A percentile compares a stretch with the other conserved stretches of the same genome.
Evolutionary conservation across 257 asterid species (phyloP).

Genomic region (Solanum bulbocastanum): DNA sequence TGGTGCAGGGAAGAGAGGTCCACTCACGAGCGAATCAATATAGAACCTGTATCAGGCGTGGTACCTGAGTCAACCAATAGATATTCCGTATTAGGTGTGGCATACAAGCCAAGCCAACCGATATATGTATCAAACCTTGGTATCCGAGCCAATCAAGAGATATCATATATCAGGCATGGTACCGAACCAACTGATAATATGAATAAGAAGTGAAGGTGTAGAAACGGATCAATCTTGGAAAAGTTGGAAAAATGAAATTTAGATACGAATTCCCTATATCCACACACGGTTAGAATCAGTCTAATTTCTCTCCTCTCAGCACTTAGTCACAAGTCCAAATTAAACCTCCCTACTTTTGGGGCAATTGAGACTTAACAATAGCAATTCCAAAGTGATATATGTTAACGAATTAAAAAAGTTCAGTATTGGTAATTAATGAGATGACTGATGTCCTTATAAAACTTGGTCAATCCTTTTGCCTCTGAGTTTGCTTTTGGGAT

Average conservation of each 20-base stretch:
- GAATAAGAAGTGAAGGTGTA: background rate
- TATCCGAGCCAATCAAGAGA: background rate
- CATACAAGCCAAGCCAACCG: background rate
- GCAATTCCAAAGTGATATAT: background rate
- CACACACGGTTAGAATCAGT: background rate
- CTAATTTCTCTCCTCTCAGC: background rate
- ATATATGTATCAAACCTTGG: background rate
- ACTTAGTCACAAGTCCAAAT: background rate
- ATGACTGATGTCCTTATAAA: background rate
- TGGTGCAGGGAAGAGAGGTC: background rate
- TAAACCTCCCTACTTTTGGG: background rate
- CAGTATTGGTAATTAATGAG: background rate
- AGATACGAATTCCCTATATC: background rate
- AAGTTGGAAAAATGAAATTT: background rate
- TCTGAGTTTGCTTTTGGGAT: no score
- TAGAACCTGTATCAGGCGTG: background rate
- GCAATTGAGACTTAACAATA: background rate
- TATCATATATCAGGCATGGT: background rate
- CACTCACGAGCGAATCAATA: background rate
- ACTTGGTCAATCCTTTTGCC: background rate
- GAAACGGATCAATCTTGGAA: background rate
- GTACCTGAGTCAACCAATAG: no score
- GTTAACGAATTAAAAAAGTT: background rate
- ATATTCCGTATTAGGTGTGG: no score
- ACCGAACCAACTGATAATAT: no score